Conservation (phyloP, 2,329 filamentous ascomycete species). For the Polytolypa hystricis region DNA sequence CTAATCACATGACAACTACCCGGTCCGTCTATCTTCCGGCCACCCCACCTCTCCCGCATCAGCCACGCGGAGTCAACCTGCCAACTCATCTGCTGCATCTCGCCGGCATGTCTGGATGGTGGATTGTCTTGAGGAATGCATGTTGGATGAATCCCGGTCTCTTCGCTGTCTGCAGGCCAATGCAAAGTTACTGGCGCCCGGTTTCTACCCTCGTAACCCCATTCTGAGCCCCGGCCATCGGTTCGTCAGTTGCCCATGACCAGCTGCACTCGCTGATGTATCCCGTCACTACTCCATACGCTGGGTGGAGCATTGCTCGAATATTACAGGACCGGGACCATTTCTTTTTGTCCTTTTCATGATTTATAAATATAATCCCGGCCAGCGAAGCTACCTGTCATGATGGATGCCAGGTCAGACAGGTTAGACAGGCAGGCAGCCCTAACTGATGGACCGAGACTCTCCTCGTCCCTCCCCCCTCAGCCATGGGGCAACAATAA, state of each 20-base stretch:
- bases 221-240: slow-evolving; percentile 1
- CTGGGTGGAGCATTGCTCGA: neutral
- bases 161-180: slow-evolving; percentile 7
- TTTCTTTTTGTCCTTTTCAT: neutral
- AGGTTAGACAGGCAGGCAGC: slow-evolving; percentile 14
- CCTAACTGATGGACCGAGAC: slow-evolving; percentile 19
- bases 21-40: too few species aligned
- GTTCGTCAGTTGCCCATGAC: slow-evolving; percentile 3
- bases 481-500: slow-evolving; percentile 23
- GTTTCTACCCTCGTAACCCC: slow-evolving; percentile 3
- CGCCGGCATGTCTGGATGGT: slow-evolving; percentile 8
- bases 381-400: slow-evolving; percentile 5
- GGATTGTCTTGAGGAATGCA: slow-evolving; percentile 1
- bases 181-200: slow-evolving; percentile 3
- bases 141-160: slow-evolving; percentile 10
- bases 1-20: too few species aligned
- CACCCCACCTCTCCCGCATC: neutral
- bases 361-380: neutral
- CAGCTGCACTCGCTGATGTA: slow-evolving; percentile 2
- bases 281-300: neutral
- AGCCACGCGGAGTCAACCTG: slow-evolving; percentile 5
- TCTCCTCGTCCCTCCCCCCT: slow-evolving; percentile 21
- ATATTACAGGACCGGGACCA: slow-evolving; percentile 4
- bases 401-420: slow-evolving; percentile 26
- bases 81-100: slow-evolving; percentile 15